Conservation (phyloP, 1,284 basidiomycete genomes). For the Ustilago nuda region DNA sequence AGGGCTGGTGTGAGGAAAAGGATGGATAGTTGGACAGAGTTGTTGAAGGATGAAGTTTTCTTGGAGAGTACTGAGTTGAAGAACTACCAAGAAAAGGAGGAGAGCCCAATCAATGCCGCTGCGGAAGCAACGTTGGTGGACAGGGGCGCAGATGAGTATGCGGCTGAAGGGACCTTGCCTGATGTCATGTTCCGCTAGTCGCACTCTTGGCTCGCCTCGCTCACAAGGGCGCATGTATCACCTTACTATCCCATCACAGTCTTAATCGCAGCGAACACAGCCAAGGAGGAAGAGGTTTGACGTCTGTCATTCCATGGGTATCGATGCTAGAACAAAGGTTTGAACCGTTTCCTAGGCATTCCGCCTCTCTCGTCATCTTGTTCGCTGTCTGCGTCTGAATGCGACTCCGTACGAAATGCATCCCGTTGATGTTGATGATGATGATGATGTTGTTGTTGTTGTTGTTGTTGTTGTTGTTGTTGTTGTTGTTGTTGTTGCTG, state of each 20-base stretch:
- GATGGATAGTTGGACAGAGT: constrained; percentile 58
- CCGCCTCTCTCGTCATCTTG: background rate
- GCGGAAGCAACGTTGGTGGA: background rate
- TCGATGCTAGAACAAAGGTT: constrained; percentile 23
- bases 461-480: too few species aligned
- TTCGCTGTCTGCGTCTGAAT: constrained; percentile 13
- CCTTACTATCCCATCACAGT: background rate
- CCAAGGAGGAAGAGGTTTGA: too few species aligned
- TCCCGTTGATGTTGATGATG: too few species aligned
- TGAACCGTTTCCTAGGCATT: constrained; percentile 29
- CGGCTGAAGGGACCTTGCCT: constrained; percentile 35
- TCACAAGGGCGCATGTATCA: background rate
- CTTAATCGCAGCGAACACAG: background rate
- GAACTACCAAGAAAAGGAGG: constrained; percentile 43
- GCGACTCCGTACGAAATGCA: too few species aligned
- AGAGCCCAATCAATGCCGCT: background rate
- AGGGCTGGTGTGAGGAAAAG: constrained; percentile 14
- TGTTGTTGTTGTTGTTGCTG: too few species aligned
- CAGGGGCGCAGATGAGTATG: constrained; percentile 4
- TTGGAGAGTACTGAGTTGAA: constrained; percentile 64
- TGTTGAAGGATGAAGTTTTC: constrained; percentile 64
- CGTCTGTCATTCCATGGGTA: background rate
- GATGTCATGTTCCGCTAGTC: constrained; percentile 37
- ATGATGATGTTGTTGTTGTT: too few species aligned
- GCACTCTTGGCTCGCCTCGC: too few species aligned